These are phyloP conservation scores for Meripilus lineatus DNA, from an alignment of 1,284 basidiomycete genomes.

Conservation along the genomic window DNA sequence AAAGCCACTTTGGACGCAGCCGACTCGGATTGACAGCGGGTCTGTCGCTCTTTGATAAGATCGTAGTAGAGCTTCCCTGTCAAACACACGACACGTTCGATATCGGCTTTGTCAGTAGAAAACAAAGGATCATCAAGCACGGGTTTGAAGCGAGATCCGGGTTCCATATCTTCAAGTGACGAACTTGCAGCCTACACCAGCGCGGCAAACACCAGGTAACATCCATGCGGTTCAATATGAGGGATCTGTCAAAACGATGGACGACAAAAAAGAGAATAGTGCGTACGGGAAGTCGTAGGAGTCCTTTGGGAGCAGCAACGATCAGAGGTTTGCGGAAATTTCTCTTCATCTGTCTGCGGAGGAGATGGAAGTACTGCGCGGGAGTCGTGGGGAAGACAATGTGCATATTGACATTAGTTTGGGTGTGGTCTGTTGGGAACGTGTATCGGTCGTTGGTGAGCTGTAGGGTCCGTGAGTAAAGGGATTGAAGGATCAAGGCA, in stretches of 20 bases:
- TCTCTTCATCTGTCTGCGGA: conserved; percentile 77
- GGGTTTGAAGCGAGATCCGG: conserved; percentile 64
- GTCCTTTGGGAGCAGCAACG: conserved; percentile 78
- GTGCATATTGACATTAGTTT: conserved; percentile 71
- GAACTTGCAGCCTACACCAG: conserved; percentile 67
- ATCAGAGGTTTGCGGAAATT: conserved; percentile 85
- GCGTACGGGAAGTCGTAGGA: conserved; percentile 74
- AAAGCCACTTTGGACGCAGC: conserved; percentile 55
- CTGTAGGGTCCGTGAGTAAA: conserved; percentile 27
- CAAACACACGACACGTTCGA: conserved; percentile 56
- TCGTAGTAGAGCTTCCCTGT: conserved; percentile 89
- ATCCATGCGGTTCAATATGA: background rate
- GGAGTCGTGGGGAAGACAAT: conserved; percentile 84
- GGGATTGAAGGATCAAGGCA: background rate
- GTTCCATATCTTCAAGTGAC: conserved; percentile 56
- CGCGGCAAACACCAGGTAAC: background rate
- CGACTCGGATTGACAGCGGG: conserved; percentile 23
- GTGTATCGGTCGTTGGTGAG: conserved; percentile 67
- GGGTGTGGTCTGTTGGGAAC: conserved; percentile 28
- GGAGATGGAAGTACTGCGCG: conserved; percentile 85
- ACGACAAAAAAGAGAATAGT: too few species aligned
- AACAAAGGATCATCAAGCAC: conserved; percentile 62
- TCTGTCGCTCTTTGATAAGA: conserved; percentile 61
- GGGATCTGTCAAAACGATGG: conserved; percentile 5
- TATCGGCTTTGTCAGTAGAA: conserved; percentile 29